Evolutionary conservation across 2,329 filamentous ascomycete genomes (phyloP), one percentile per base, ranked within the genome.

Genomic region (Diaporthe batatas): DNA sequence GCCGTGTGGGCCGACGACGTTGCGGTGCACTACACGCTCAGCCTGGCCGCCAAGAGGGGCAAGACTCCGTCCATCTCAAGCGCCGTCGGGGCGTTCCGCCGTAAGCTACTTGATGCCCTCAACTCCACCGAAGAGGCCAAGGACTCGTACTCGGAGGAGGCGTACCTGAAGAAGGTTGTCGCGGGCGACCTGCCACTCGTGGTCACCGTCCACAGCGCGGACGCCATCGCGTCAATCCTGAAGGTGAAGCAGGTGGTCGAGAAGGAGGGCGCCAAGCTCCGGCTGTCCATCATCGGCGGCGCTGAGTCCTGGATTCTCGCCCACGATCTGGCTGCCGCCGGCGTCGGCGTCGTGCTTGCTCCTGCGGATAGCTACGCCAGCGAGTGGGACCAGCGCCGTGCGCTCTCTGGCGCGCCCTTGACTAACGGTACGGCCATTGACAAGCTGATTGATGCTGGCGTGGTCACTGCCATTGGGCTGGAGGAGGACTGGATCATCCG

Each of bases 341-440:
- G 83, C 0, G 88, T 91, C 0, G 85, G 88, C 72, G 88, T 93
- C 25, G 86, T 93, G 34, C 85, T 93, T 1, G 84, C 87, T 0
- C 90, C 91, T 1, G 79, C 91, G 16, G 86, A 89, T 75, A 86
- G 89, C 0, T 90, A 88, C 77, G 84, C 86, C 2, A 79, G 78
- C 3, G 80, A 78, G 0, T 93, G 91, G 91, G 90, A 92, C 74
- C 83, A 91, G 79, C 87, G 90, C 0, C 87, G 91, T 2, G 86
- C 89, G 0, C 82, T 93, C 14, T 87, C 89, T 0, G 91, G 91
- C 1, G 91, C 91, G 6, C 91, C 91, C 1, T 83, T 93, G 0
- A 91, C 90, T 0, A 91, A 92, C 76, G 90, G 90, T 34, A 92
- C 91, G 0, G 86, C 86, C 0, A 82, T 91, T 6, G 90, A 92